Conservation (phyloP, 2,329 filamentous ascomycete genomes). For the Aaosphaeria arxii region DNA sequence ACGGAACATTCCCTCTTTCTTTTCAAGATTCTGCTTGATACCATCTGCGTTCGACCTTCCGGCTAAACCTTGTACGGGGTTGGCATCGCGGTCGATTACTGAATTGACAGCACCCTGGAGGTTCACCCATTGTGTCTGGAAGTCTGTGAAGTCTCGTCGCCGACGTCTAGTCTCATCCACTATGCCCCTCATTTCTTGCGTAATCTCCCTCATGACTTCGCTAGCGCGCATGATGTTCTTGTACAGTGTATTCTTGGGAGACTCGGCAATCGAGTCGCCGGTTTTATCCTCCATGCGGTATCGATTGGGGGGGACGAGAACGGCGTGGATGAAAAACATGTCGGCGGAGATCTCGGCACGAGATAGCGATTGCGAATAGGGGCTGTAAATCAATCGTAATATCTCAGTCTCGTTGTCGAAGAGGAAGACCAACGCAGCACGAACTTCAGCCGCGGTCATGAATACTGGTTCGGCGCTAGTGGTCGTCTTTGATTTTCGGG, state of each 20-base stretch:
- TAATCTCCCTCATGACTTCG: conserved; percentile 70
- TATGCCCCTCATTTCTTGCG: conserved; percentile 61
- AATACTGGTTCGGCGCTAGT: conserved; percentile 61
- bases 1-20: conserved; percentile 96
- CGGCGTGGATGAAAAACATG: conserved; percentile 88
- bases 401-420: conserved; percentile 88
- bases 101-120: conserved; percentile 89
- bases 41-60: conserved; percentile 81
- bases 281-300: conserved; percentile 85
- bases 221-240: conserved; percentile 78
- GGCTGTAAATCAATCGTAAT: conserved; percentile 79
- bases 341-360: conserved; percentile 62
- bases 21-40: conserved; percentile 96
- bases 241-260: conserved; percentile 83
- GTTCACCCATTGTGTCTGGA: conserved; percentile 77
- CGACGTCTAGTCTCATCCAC: conserved; percentile 40
- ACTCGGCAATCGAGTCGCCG: conserved; percentile 80
- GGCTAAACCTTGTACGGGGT: conserved; percentile 74
- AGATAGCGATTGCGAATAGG: conserved; percentile 62
- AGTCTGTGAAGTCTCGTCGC: conserved; percentile 65
- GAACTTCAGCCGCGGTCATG: conserved; percentile 79
- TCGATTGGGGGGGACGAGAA: conserved; percentile 88
- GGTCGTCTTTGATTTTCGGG: conserved; percentile 39
- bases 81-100: conserved; percentile 86
- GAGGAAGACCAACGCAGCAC: conserved; percentile 71